Percentiles rank a stretch among this genome's conserved stretches.
These are phyloP conservation scores for Bisporella sp. DNA, from an alignment of 2,329 filamentous ascomycete species.

Conservation along the genomic window DNA sequence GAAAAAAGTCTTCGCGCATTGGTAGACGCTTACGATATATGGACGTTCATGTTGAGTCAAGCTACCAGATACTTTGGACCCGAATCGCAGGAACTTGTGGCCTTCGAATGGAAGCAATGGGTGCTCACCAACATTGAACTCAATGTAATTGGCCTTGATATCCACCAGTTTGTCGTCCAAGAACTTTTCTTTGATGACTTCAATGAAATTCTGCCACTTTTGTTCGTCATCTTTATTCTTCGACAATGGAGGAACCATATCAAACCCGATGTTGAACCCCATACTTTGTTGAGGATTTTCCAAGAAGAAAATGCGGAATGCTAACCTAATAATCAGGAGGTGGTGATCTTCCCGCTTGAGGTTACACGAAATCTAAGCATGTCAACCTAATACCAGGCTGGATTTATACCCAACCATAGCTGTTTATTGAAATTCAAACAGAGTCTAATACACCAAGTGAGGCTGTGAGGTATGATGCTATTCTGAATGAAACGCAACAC, in stretches of 20 bases:
- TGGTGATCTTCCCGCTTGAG: no score
- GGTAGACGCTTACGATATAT: no score
- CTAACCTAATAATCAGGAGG: no score
- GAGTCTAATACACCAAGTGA: no score
- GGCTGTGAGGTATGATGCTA: no score
- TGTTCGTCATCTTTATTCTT: not conserved
- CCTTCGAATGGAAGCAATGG: not conserved
- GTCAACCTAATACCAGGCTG: no score
- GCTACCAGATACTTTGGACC: not conserved
- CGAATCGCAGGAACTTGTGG: not conserved
- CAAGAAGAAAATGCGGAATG: no score
- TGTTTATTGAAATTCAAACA: no score
- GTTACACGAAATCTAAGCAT: no score
- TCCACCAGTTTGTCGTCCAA: not conserved
- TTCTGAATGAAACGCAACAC: no score
- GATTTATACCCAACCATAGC: no score
- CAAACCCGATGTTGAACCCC: not conserved
- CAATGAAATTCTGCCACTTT: not conserved
- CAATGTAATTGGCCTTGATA: not conserved
- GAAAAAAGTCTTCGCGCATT: slow-evolving; percentile 5
- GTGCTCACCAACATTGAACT: not conserved
- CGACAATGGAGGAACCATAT: not conserved
- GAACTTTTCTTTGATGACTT: not conserved
- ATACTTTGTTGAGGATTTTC: not conserved
- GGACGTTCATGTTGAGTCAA: no score